Conservation (phyloP, 441 rosid species). For the Populus hybrid region DNA sequence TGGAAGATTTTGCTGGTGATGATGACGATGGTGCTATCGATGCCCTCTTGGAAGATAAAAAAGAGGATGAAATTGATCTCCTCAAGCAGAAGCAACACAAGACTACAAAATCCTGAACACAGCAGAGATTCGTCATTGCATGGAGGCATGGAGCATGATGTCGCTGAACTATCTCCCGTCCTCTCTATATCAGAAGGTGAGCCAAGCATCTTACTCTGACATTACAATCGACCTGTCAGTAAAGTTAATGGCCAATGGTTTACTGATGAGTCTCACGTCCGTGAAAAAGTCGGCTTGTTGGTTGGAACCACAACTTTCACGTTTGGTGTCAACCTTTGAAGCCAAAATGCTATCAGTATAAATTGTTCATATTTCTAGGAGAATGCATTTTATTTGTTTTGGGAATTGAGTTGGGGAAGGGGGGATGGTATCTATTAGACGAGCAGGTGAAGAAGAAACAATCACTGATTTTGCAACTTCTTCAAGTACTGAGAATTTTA, state of each 20-base stretch:
- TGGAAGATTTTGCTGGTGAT: background rate
- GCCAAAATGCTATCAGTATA: too few relatives aligned
- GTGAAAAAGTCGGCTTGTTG: conserved; percentile 20
- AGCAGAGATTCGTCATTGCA: background rate
- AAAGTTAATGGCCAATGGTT: conserved; percentile 28
- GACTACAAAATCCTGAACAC: background rate
- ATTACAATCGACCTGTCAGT: conserved; percentile 22
- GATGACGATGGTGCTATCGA: background rate
- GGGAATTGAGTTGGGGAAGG: background rate
- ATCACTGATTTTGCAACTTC: background rate
- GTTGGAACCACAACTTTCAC: background rate
- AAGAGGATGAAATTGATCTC: background rate
- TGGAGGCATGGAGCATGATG: conserved; percentile 4
- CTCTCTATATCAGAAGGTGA: conserved; percentile 11
- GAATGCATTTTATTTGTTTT: too few relatives aligned
- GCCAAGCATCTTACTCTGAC: conserved; percentile 17
- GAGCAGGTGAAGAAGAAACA: background rate
- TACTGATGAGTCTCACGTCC: conserved; percentile 22
- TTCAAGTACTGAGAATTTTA: background rate
- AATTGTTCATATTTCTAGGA: too few relatives aligned
- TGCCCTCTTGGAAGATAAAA: background rate
- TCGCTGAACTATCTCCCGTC: background rate
- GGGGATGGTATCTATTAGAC: background rate
- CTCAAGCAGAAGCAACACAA: background rate
- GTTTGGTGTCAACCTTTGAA: too few relatives aligned